Conservation (phyloP, 768 basidiomycete genomes). For the Auricularia sp. region DNA sequence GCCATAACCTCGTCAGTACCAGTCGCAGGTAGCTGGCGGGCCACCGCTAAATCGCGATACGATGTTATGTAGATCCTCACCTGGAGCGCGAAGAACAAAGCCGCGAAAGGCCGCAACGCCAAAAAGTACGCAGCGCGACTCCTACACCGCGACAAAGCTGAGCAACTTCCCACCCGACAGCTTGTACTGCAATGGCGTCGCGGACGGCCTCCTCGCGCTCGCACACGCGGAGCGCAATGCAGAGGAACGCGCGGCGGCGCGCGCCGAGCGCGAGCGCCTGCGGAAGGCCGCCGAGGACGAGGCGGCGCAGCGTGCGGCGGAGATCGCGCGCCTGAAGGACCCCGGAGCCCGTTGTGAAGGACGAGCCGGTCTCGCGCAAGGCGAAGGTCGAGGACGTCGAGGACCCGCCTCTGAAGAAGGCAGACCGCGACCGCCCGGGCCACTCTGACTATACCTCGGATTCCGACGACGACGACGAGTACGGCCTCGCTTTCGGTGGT, state of each 20-base stretch:
- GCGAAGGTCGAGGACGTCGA: slow-evolving; percentile 2
- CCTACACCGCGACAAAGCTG: not conserved
- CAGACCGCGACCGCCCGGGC: not conserved
- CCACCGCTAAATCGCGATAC: no score
- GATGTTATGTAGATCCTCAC: not conserved
- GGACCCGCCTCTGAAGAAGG: not conserved
- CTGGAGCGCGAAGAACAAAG: not conserved
- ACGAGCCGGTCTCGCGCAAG: not conserved
- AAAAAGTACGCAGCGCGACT: not conserved
- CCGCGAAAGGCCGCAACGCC: not conserved
- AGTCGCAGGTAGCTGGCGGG: no score
- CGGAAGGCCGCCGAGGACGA: not conserved
- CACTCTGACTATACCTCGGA: not conserved
- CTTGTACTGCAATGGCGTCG: slow-evolving; percentile 1
- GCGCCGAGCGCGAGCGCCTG: slow-evolving; percentile 4
- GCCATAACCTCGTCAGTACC: not conserved
- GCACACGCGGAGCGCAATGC: not conserved
- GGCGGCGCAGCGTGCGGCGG: slow-evolving; percentile 1
- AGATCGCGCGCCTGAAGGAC: slow-evolving; percentile 1
- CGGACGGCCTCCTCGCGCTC: not conserved
- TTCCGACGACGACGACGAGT: not conserved
- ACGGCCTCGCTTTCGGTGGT: not conserved
- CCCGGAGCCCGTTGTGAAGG: not conserved
- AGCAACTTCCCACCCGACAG: no score
- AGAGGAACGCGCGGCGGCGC: not conserved